Evolutionary conservation across 257 asterid species (phyloP).

Genomic region (Scutellaria barbata): DNA sequence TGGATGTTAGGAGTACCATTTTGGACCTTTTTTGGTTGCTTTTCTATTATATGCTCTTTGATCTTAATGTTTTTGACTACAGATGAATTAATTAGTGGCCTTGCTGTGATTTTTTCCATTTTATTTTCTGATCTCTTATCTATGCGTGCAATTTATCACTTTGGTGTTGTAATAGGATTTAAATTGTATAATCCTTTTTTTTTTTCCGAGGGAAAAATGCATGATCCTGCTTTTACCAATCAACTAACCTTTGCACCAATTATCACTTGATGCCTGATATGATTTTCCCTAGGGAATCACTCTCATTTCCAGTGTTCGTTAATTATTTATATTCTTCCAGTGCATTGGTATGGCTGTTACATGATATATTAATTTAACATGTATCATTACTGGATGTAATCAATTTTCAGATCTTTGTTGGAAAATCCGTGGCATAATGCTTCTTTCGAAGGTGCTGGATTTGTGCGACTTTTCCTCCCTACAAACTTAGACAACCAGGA

Average conservation of each 20-base stretch:
- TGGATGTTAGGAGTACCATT: slow-evolving; percentile 21
- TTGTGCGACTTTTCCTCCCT: slow-evolving; percentile 90
- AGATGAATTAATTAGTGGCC: not conserved
- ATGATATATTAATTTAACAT: slow-evolving; percentile 26
- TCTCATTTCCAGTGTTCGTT: slow-evolving; percentile 24
- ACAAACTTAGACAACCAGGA: slow-evolving; percentile 84
- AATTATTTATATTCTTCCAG: not conserved
- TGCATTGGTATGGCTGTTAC: slow-evolving; percentile 15
- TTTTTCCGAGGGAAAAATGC: not conserved
- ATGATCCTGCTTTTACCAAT: slow-evolving; percentile 18
- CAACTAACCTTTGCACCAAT: slow-evolving; percentile 20
- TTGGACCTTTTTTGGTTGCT: slow-evolving; percentile 4
- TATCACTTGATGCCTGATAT: slow-evolving; percentile 21
- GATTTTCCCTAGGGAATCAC: slow-evolving; percentile 21
- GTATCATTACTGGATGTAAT: slow-evolving; percentile 30
- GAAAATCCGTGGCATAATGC: slow-evolving; percentile 99
- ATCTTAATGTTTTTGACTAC: not conserved
- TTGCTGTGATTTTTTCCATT: not conserved
- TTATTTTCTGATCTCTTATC: slow-evolving; percentile 1
- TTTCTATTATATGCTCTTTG: slow-evolving; percentile 7
- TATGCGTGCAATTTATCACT: slow-evolving; percentile 14
- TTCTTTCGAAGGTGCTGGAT: slow-evolving; percentile 95
- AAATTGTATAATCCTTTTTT: too few species aligned
- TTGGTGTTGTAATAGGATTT: not conserved
- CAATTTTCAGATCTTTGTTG: slow-evolving; percentile 72